Conservation (phyloP, 164 flowering plant genomes). For the Brasenia schreberi region DNA sequence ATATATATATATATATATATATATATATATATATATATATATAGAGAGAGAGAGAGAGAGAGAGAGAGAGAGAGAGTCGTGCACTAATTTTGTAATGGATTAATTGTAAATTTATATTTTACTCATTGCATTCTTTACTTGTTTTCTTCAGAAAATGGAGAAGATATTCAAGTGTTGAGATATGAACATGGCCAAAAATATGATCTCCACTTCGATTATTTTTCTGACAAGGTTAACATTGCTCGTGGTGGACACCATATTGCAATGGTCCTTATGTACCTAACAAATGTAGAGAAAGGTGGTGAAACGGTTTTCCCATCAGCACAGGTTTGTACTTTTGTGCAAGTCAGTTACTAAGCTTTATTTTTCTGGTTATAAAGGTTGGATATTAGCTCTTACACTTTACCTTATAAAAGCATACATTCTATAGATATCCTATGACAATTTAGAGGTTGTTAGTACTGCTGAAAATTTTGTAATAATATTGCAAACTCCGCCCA, state of each 20-base stretch:
- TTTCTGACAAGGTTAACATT: conserved; percentile 69
- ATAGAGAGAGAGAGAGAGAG: not conserved
- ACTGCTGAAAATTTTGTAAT: too few species aligned
- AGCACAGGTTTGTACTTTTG: conserved; percentile 63
- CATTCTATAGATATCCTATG: too few species aligned
- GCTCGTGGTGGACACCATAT: conserved; percentile 90
- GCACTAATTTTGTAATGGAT: not conserved
- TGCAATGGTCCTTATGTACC: conserved; percentile 96
- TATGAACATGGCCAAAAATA: conserved; percentile 91
- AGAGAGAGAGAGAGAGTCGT: not conserved
- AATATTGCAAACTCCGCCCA: too few species aligned
- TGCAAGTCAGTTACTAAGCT: not conserved
- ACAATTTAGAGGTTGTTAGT: too few species aligned
- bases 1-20: not conserved
- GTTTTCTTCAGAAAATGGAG: conserved; percentile 67
- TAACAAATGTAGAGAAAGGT: conserved; percentile 71
- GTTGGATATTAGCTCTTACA: too few species aligned
- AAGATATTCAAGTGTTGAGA: conserved; percentile 82
- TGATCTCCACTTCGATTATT: conserved; percentile 90
- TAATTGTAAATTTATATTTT: not conserved
- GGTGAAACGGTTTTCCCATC: conserved; percentile 94
- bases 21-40: too few species aligned
- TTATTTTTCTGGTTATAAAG: not conserved
- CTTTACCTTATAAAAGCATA: too few species aligned
- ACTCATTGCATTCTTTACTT: not conserved